Base-by-base conservation (phyloP, 345 rosid species). In the Geranium brycei region DNA sequence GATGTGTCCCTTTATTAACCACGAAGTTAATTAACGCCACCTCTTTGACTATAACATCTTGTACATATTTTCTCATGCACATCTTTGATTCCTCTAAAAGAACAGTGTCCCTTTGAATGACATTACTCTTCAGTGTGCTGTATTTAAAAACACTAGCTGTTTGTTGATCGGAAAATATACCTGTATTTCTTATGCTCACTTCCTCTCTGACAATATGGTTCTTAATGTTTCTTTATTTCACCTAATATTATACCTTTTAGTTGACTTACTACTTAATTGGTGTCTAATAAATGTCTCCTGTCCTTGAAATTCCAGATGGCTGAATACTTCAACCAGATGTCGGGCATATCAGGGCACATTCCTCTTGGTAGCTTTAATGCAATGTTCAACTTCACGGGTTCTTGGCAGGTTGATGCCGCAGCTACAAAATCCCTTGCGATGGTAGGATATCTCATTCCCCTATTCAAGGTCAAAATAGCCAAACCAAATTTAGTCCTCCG, bases 301-400 rank as follows among this genome's bases (percentile, higher is more conserved):
- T 59, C 19, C 60, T 18, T 58, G 60, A 57, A 60, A 68, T 68
- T 75, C 74, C 87, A 90, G 97, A 93, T 93, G 97, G 93, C 92
- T n/a, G 78, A 63, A 69, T 71, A 61, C 57, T 93, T 93, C 78
- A 93, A 86, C 59, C 75, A 83, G 72, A 79, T 67, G 69, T 81
- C 91, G 57, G 91, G 89, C 71, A 83, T 93, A 60, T 70, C 82
- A n/a, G 97, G 88, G 68, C 62, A 62, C 41, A 81, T 85, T 73
- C 97, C 97, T 7, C 95, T 90, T 0, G 99, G 99, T 79, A 83
- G 97, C 84, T 93, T 93, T 69, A 90, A 93, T 79, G 76, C 95
- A 6, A 88, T 90, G 97, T 93, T 93, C 79, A 93, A 90, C 70
- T 93, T 87, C 79, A 93, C 97, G 13, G 97, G 99, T 59, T 83